phyloP scores from a whole-genome alignment of 306 rosid species.

The Castanea mollissima region DNA sequence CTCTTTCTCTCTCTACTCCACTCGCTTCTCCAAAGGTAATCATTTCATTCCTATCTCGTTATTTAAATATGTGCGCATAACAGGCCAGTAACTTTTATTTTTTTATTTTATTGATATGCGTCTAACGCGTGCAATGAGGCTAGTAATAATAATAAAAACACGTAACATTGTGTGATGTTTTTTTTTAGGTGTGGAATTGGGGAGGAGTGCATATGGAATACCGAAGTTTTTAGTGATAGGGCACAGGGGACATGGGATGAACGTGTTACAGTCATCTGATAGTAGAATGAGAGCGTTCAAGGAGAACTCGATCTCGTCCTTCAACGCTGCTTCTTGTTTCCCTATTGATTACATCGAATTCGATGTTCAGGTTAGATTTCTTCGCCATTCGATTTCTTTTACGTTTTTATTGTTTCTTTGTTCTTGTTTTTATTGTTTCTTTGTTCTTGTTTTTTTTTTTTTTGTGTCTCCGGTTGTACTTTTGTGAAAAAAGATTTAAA shows the following conservation, averaged over 20 bases:
- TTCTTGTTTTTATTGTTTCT: not conserved
- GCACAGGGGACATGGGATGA: conserved; percentile 60
- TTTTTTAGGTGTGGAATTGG: conserved; percentile 39
- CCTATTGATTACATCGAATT: conserved; percentile 54
- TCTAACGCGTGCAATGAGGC: rapidly evolving
- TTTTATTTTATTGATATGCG: rapidly evolving
- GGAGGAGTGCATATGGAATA: conserved; percentile 18
- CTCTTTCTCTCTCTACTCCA: conserved; percentile 27
- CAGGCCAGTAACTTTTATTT: no score
- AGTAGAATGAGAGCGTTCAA: conserved; percentile 43
- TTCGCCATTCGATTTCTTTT: not conserved
- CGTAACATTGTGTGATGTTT: not conserved
- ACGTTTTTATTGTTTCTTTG: not conserved
- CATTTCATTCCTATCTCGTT: no score
- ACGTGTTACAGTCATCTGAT: conserved; percentile 48
- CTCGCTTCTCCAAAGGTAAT: conserved; percentile 37
- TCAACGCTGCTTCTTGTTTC: conserved; percentile 44
- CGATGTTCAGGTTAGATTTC: conserved; percentile 50
- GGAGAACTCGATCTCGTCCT: conserved; percentile 53
- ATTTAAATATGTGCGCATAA: no score
- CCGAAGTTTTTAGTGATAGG: conserved; percentile 51
- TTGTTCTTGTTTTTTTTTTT: not conserved
- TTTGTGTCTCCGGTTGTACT: not conserved
- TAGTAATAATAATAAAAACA: no score
- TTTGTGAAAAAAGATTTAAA: not conserved